A percentile compares a stretch with the other conserved stretches of the same genome.
Evolutionary conservation across 495 filamentous ascomycete species (phyloP).

Genomic region (Chaetomium cochliodes): DNA sequence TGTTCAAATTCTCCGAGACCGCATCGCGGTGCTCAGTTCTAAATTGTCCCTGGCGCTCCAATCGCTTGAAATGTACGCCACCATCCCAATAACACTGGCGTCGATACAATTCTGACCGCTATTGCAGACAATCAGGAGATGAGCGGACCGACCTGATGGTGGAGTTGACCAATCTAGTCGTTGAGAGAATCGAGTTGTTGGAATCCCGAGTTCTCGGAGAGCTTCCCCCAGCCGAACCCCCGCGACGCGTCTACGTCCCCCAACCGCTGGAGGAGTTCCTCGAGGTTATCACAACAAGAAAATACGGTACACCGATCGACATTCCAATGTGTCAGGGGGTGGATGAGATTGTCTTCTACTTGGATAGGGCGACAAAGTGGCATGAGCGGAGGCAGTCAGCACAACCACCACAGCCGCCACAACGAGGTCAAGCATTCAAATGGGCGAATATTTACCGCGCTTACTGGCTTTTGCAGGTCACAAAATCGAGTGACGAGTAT

Average conservation of each 20-base stretch:
- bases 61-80: constrained; percentile 16
- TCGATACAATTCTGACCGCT: neutral
- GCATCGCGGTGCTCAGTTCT: constrained; percentile 22
- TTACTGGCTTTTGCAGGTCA: constrained; percentile 24
- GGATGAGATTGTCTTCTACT: constrained; percentile 23
- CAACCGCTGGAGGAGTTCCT: neutral
- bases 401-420: neutral
- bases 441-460: constrained; percentile 20
- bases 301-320: neutral
- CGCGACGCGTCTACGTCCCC: constrained; percentile 4
- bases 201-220: constrained; percentile 5
- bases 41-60: constrained; percentile 18
- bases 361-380: constrained; percentile 25
- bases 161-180: constrained; percentile 4
- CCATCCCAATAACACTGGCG: neutral
- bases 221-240: neutral
- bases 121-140: constrained; percentile 13
- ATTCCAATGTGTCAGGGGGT: constrained; percentile 21
- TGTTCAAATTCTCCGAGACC: constrained; percentile 22
- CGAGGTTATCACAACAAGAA: neutral
- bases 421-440: neutral
- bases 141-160: constrained; percentile 6
- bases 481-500: constrained; percentile 17
- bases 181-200: neutral
- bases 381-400: constrained; percentile 1